Evolutionary conservation across 805 yeast species (phyloP), one percentile per base, ranked within the genome.

Genomic region (Wickerhamiella siamensis): DNA sequence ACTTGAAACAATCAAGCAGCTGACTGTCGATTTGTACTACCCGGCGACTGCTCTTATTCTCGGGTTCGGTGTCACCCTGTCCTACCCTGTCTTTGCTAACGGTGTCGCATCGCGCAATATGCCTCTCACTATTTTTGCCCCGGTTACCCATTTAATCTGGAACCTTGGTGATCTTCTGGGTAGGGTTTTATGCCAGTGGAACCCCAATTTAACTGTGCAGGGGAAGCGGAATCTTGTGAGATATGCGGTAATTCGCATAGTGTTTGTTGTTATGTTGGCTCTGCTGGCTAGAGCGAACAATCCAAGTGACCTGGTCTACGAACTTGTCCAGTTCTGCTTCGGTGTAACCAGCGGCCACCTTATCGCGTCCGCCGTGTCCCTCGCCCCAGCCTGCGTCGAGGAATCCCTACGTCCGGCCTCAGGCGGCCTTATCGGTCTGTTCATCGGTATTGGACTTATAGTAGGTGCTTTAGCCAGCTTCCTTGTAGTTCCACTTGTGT

Each of bases 71-170:
- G 67, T 81, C 19, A 80, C 96, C 0, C 66, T 88, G 44, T 62
- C 75, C 15, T 88, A 86, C 65, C 95, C 98, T 0, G 88, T 87
- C 1, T 88, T 84, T 69, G 95, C 96, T 6, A 73, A 87, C 6
- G 67, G 66, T 14, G 75, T 77, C 8, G 67, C 70, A 36, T 77
- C 83, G 2, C 70, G 63, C 2, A 63, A 69, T 48, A 41, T 55
- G n/a, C 43, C 39, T 9, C 43, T 47, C 2, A 49, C 59, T 29
- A 64, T 77, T 29, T 78, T 71, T 54, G 71, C 83, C 15, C 96
- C 97, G 2, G 58, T 84, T 40, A 77, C 83, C 2, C 84, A 79
- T 56, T 63, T 87, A 18, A 58, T 81, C 14, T 88, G 98, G 98
- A 88, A 88, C 59, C 43, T 74, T 12, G 97, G 97, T 16, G 98